phyloP scores from a whole-genome alignment of 139 green algal genomes.

The Chlorella sp. region DNA sequence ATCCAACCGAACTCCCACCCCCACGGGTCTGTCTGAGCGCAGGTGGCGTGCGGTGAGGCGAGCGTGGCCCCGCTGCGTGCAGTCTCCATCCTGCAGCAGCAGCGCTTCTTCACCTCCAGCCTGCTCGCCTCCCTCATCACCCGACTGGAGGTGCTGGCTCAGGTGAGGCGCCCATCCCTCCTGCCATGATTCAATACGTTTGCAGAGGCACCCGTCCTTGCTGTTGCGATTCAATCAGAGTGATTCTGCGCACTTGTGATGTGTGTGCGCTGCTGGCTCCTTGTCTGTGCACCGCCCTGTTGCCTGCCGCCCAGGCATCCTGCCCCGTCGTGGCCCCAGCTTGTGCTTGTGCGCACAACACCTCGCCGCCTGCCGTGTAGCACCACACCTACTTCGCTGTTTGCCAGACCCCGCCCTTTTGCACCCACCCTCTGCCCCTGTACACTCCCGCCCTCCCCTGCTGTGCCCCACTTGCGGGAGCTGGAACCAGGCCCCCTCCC shows the following conservation, averaged over 20 bases:
- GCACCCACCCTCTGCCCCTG: neutral
- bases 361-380: neutral
- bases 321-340: neutral
- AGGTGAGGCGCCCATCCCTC: neutral
- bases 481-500: neutral
- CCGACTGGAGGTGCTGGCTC: conserved; percentile 66
- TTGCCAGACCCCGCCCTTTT: neutral
- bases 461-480: neutral
- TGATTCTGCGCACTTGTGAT: too few species aligned
- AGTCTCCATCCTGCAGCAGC: conserved; percentile 67
- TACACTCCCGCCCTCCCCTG: neutral
- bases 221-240: too few species aligned
- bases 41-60: neutral
- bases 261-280: too few species aligned
- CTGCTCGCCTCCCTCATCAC: conserved; percentile 76
- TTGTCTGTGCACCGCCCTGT: too few species aligned
- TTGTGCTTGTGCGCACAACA: neutral
- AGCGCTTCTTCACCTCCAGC: conserved; percentile 82
- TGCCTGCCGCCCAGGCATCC: neutral
- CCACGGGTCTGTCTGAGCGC: neutral
- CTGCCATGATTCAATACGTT: neutral
- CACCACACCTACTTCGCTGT: neutral
- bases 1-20: too few species aligned
- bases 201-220: too few species aligned
- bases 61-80: conserved; percentile 34